Base-by-base conservation (phyloP, 208 protist species). In the Trypanosoma mega region DNA sequence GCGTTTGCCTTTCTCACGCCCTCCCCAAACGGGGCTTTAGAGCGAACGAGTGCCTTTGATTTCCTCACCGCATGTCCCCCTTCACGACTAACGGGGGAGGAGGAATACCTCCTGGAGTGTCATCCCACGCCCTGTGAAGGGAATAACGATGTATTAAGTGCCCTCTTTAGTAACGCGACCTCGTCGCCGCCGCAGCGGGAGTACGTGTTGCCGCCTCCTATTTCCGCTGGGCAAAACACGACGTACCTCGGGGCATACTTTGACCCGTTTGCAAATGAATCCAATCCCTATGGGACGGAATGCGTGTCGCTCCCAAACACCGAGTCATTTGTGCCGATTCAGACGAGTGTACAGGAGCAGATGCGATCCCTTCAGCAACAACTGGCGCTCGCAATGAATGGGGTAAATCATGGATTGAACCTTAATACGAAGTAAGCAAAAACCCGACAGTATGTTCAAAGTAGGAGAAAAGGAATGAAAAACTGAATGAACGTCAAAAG, bases 311-410 rank as follows among this genome's bases (percentile, higher is more conserved):
- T n/a, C 14, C 9, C 46, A 26, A 14, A 16, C 20, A 26, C 14
- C 31, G 11, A 4, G 16, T 55, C 26, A 26, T 65, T 3, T 0
- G 27, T 14, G 34, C 12, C 29, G 3, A 48, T 36, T 20, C 49
- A 49, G 23, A 21, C 14, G 24, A n/a, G 39, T 3, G 23, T 56
- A 21, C 36, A 55, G n/a, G 34, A 56, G 3, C 47, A 65, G 8
- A 46, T 65, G 47, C 44, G 36, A 16, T 12, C 7, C 18, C 14
- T 65, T n/a, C 59, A 65, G 36, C n/a, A 65, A 23, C 47, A 57
- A 36, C 6, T 65, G 36, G 47, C 27, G 7, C n/a, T 48, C 2
- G 45, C 45, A 20, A 18, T 45, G 16, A 6, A 47, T 41, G 7
- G 18, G 2, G 33, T 30, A 24, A 33, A 33, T 29, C 2, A 24